phyloP scores from a whole-genome alignment of 2,329 filamentous ascomycete species.

The Reticulascus tulasneorum region DNA sequence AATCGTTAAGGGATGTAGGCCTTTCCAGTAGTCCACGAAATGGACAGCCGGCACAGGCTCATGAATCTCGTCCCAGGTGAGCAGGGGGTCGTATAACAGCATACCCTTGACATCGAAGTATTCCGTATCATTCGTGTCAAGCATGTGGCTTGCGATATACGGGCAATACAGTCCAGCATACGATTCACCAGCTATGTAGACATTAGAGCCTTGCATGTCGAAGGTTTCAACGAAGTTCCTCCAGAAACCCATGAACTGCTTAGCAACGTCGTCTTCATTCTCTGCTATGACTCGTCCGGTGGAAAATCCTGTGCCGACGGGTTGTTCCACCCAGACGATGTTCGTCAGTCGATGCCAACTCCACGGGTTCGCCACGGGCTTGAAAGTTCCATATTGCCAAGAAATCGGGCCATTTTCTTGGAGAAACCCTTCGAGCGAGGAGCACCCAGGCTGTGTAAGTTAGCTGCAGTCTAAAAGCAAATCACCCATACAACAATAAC shows the following conservation, averaged over 20 bases:
- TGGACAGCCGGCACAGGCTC: conserved; percentile 46
- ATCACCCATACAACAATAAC: conserved; percentile 38
- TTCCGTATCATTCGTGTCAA: conserved; percentile 59
- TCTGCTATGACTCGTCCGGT: conserved; percentile 60
- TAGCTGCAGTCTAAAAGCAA: not conserved
- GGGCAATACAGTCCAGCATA: conserved; percentile 67
- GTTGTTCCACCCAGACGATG: conserved; percentile 72
- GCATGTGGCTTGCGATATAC: conserved; percentile 69
- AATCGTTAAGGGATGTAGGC: conserved; percentile 62
- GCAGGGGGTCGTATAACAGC: conserved; percentile 68
- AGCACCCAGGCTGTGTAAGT: conserved; percentile 46
- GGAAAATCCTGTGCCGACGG: conserved; percentile 64
- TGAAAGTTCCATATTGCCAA: conserved; percentile 67
- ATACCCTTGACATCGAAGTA: conserved; percentile 68
- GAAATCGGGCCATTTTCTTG: conserved; percentile 74
- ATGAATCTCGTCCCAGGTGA: conserved; percentile 46
- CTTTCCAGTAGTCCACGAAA: conserved; percentile 58
- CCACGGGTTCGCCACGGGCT: conserved; percentile 63
- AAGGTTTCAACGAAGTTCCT: conserved; percentile 74
- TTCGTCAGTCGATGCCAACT: conserved; percentile 75
- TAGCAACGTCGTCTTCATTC: conserved; percentile 63
- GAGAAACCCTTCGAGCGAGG: conserved; percentile 63
- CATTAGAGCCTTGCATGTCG: conserved; percentile 60
- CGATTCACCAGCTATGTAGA: conserved; percentile 71
- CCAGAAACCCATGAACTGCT: conserved; percentile 75